phyloP scores from a whole-genome alignment of 2,329 filamentous ascomycete species.

The Calonectria pseudoreteaudii region DNA sequence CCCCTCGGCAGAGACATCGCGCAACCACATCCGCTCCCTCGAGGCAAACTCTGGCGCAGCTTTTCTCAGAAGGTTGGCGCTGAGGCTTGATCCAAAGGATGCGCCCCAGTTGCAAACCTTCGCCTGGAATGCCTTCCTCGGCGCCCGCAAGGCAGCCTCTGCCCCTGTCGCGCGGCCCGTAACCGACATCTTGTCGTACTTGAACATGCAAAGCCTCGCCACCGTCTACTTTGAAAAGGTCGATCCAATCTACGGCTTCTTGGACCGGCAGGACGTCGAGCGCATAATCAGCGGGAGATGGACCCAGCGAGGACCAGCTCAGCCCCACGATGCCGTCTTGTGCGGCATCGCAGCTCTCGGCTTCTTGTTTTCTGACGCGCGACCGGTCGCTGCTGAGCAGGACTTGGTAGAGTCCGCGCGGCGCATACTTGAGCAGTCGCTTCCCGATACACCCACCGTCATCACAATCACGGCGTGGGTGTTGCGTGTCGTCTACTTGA shows the following conservation, averaged over 20 bases:
- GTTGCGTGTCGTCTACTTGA: conserved; percentile 64
- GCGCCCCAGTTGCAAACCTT: conserved; percentile 66
- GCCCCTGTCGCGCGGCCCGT: conserved; percentile 49
- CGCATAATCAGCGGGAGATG: conserved; percentile 48
- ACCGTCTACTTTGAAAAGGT: conserved; percentile 65
- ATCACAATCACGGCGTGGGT: conserved; percentile 63
- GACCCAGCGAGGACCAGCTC: conserved; percentile 38
- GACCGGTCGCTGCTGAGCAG: conserved; percentile 55
- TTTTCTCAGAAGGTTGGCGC: conserved; percentile 64
- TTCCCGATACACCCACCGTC: conserved; percentile 48
- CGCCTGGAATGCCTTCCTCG: conserved; percentile 62
- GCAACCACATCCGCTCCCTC: conserved; percentile 53
- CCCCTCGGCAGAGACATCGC: conserved; percentile 30
- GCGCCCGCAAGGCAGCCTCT: conserved; percentile 38
- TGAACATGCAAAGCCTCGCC: conserved; percentile 59
- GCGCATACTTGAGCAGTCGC: conserved; percentile 56
- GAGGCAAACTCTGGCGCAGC: conserved; percentile 70
- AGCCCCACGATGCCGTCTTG: conserved; percentile 53
- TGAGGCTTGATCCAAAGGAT: conserved; percentile 64
- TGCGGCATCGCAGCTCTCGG: conserved; percentile 68
- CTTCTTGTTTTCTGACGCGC: conserved; percentile 60
- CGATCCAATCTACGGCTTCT: conserved; percentile 64
- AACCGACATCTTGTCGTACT: conserved; percentile 58
- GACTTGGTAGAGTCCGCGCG: conserved; percentile 60
- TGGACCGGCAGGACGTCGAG: conserved; percentile 48